Base-by-base conservation (phyloP, 106 monocot species). In the Cymbidium sinense region DNA sequence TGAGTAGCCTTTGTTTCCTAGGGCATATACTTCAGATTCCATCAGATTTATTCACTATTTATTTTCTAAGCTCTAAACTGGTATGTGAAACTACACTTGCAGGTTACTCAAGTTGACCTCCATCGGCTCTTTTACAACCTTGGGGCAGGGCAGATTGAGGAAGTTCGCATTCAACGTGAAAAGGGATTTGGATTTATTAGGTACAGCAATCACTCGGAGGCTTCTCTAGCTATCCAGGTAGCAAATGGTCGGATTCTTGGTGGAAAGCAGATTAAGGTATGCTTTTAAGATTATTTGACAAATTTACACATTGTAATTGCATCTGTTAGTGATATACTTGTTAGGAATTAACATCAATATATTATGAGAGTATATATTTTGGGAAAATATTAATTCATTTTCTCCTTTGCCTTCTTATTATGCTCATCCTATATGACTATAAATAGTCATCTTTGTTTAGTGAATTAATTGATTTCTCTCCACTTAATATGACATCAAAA, bases 181-280 rank as follows among this genome's bases (percentile, higher is more conserved):
- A 93, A 93, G 79, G 93, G 93, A 0, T 93, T 93, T 83, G 93
- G 93, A 30, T 93, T 93, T 77, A 84, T 93, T 7, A 80, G 93
- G 77, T 93, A 88, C 81, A 90, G 86, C 41, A 88, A 77, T 70
- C 93, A 93, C 79, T 43, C 88, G 3, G 93, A 93, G 85, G 93
- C 93, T 81, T 88, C 93, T 44, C 36, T 90, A 35, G 93, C 93
- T 51, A 93, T 93, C 76, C 93, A 90, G 79, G 78, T 85, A 54
- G 88, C 83, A 3, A 93, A 93, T 85, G 90, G 71, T 67, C 82
- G 85, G 7, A 79, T 88, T 28, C 82, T 93, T 65, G 75, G 76
- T 76, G 93, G 93, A 54, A 93, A 93, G 77, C 86, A 88, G 51
- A 77, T 93, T 27, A 93, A 93, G 90, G 93, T 88, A 70, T 0